phyloP scores from a whole-genome alignment of 140 eudicot species.

The Erigeron philadelphicus region DNA sequence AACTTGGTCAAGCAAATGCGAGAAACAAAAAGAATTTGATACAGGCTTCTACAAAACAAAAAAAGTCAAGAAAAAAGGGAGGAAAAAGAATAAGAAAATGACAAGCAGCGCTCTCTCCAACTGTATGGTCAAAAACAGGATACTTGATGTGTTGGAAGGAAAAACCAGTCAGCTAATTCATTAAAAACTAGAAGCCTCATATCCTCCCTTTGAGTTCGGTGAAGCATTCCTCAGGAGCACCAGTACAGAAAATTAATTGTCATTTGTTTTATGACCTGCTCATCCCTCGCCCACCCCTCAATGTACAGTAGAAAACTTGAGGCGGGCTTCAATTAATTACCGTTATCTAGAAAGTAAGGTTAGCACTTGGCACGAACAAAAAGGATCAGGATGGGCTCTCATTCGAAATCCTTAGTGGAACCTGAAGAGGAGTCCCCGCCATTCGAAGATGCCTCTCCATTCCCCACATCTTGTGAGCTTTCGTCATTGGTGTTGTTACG shows the following conservation, averaged over 20 bases:
- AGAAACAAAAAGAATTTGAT: slow-evolving; percentile 1
- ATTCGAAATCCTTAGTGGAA: slow-evolving; percentile 67
- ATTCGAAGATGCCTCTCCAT: slow-evolving; percentile 50
- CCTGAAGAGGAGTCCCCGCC: slow-evolving; percentile 64
- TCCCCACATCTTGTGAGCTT: slow-evolving; percentile 36
- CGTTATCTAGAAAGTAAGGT: slow-evolving; percentile 42
- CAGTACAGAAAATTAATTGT: slow-evolving; percentile 25
- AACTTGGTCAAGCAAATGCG: not conserved
- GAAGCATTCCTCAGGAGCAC: slow-evolving; percentile 13
- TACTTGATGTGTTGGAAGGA: not conserved
- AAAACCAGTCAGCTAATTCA: not conserved
- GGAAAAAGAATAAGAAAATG: not conserved
- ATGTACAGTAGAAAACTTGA: slow-evolving; percentile 50
- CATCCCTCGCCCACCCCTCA: slow-evolving; percentile 38
- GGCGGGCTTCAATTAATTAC: slow-evolving; percentile 33
- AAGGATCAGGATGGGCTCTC: slow-evolving; percentile 35
- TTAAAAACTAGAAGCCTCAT: slow-evolving; percentile 15
- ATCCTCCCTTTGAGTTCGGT: slow-evolving; percentile 9
- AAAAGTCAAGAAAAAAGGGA: not conserved
- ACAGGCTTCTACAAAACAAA: slow-evolving; percentile 16
- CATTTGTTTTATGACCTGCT: slow-evolving; percentile 13
- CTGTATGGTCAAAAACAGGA: slow-evolving; percentile 27
- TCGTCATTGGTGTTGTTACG: slow-evolving; percentile 49
- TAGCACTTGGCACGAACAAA: slow-evolving; percentile 37
- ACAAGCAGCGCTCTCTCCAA: slow-evolving; percentile 13